Evolutionary conservation across 1,139 yeast species (phyloP), one percentile per base, ranked within the genome.

Genomic region (Pichia sp.): DNA sequence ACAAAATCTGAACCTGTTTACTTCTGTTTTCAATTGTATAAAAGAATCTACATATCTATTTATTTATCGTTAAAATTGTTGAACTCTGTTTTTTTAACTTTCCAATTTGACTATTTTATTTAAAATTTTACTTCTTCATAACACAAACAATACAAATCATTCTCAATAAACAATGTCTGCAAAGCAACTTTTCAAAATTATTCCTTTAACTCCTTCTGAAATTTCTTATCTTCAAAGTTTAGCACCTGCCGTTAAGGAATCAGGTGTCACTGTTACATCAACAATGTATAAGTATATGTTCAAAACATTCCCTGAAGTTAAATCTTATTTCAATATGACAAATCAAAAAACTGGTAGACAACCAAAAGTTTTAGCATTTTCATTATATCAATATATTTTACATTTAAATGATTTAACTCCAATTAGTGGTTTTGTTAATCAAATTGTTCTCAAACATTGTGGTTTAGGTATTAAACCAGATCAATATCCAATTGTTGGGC

Each of bases 401-500:
- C 71, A 80, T 59, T 80, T 82, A 49, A 82, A 82, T 53, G 74
- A 80, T 49, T 62, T 82, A 47, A 65, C 74, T 7, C 79, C 74
- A 23, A 67, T 82, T 42, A 56, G 69, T 12, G 74, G 66, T 1
- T 76, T 78, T 51, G 86, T 82, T 12, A 66, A 72, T 42, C 78
- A 78, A 52, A 79, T 82, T 56, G 83, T 77, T 33, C 70, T 70
- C 51, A 82, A 81, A 61, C 89, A 82, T 54, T 80, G 78, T 50
- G 84, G 86, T 40, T 65, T 82, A 48, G 78, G 75, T 56, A 71
- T 82, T 37, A 61, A 64, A 47, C 77, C 87, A 3, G 82, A 76
- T 46, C 86, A 80, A 48, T 82, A 82, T 55, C 78, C 80, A 20
- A 69, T 78, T 51, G 87, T 82, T 34, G 89, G 87, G 30, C 59